Evolutionary conservation across 257 asterid genomes (phyloP).

Genomic region (Jacaranda mimosifolia): DNA sequence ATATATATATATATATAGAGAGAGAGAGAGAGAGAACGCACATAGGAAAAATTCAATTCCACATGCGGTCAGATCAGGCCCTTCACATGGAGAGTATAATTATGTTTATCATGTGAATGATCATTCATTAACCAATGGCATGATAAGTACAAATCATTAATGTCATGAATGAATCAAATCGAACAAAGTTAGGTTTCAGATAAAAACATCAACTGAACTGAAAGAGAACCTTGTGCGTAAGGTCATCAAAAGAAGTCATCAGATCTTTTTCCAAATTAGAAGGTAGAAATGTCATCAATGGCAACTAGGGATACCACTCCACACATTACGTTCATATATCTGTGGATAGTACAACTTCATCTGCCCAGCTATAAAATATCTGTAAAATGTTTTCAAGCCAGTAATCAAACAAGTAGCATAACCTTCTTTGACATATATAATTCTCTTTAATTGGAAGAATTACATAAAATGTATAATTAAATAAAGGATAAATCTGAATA

Average conservation of each 20-base stretch:
- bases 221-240: neutral
- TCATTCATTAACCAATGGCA: too few species aligned
- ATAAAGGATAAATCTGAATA: slow-evolving; percentile 37
- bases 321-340: neutral
- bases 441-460: neutral
- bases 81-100: too few species aligned
- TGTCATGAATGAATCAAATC: neutral
- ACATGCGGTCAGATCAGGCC: too few species aligned
- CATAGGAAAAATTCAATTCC: too few species aligned
- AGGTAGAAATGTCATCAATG: neutral
- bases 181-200: neutral
- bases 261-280: neutral
- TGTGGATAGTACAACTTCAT: too few species aligned
- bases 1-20: neutral
- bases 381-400: neutral
- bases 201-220: neutral
- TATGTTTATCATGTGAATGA: too few species aligned
- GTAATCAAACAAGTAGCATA: slow-evolving; percentile 6
- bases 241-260: neutral
- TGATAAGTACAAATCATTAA: too few species aligned
- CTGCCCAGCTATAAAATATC: neutral
- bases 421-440: neutral
- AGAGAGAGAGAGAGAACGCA: neutral
- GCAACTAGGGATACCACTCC: neutral
- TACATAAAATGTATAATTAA: neutral